Base-by-base conservation (phyloP, 208 protist species). In the Perkinsela sp. region DNA sequence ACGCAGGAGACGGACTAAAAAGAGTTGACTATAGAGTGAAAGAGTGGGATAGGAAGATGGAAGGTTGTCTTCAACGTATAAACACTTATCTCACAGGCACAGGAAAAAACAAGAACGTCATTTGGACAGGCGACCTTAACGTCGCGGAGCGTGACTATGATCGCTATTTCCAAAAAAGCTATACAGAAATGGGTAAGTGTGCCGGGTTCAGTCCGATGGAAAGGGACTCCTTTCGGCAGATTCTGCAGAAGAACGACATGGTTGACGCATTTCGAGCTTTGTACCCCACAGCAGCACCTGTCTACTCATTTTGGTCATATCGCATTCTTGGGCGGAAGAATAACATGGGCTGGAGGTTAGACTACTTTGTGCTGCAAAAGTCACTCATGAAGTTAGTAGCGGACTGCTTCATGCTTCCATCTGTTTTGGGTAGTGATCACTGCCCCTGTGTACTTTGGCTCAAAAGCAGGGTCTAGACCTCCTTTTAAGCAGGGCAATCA, bases 121-220 rank as follows among this genome's bases (percentile, higher is more conserved):
- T 95, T 57, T 93, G 85, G 86, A 78, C 85, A 30, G 90, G 90
- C 29, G 90, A 95, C 71, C 75, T 95, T 2, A 95, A 95, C 75
- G 88, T 93, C 30, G 87, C 88, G n/a, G 86, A 90, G 76, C 80
- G 88, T 66, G 90, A 95, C 74, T 86, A 84, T 69, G 83, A 92
- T 70, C 80, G 85, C n/a, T 91, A 85, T 77, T 89, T 82, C 74
- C 72, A 80, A 1, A 77, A 76, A 16, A 90, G 75, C 57, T 92
- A 78, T 71, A 87, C 79, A 75, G 73, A 75, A n/a, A 95, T 93
- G 82, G 77, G 91, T 72, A 84, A 89, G 79, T 81, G 77, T 71
- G 79, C 82, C 66, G 89, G 90, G 29, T 95, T 95, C 73, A 93
- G 88, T 0, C 83, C 85, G 0, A 78, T 94, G 72, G 90, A 95